Percentiles rank a stretch among this genome's conserved stretches.
These are phyloP conservation scores for Hibiscus tridactylites DNA, from an alignment of 345 rosid genomes.

Conservation along the genomic window DNA sequence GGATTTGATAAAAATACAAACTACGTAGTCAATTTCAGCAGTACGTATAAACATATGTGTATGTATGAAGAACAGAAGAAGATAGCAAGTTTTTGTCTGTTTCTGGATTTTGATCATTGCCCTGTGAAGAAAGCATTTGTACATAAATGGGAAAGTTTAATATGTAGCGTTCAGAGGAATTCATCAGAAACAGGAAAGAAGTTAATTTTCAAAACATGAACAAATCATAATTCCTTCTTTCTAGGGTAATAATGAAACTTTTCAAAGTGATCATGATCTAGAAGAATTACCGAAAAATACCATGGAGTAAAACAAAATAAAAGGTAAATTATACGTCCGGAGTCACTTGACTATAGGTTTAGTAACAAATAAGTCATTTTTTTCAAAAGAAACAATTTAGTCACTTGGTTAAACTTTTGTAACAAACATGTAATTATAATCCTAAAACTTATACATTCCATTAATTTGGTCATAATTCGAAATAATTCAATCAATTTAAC, in stretches of 20 bases:
- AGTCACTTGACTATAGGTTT: too few species aligned
- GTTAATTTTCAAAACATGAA: constrained; percentile 11
- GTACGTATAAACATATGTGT: neutral
- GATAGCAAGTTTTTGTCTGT: neutral
- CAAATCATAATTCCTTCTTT: constrained; percentile 9
- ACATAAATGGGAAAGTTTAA: neutral
- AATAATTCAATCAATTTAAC: too few species aligned
- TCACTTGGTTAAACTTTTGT: too few species aligned
- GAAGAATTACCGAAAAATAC: constrained; percentile 6
- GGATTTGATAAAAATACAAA: constrained; percentile 11
- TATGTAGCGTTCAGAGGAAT: neutral
- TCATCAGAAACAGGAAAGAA: neutral
- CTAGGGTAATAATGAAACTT: constrained; percentile 34
- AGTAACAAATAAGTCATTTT: too few species aligned
- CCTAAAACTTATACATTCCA: too few species aligned
- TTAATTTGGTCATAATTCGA: too few species aligned
- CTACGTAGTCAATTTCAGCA: constrained; percentile 12
- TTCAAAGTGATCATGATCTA: constrained; percentile 36
- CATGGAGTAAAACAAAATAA: neutral
- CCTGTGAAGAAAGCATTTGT: constrained; percentile 16
- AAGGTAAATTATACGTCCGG: too few species aligned
- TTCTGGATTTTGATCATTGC: neutral
- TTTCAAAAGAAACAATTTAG: too few species aligned
- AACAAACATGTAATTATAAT: too few species aligned
- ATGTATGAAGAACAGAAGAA: too few species aligned